Evolutionary conservation across 495 filamentous ascomycete genomes (phyloP).

Genomic region (Tuber calosporum): DNA sequence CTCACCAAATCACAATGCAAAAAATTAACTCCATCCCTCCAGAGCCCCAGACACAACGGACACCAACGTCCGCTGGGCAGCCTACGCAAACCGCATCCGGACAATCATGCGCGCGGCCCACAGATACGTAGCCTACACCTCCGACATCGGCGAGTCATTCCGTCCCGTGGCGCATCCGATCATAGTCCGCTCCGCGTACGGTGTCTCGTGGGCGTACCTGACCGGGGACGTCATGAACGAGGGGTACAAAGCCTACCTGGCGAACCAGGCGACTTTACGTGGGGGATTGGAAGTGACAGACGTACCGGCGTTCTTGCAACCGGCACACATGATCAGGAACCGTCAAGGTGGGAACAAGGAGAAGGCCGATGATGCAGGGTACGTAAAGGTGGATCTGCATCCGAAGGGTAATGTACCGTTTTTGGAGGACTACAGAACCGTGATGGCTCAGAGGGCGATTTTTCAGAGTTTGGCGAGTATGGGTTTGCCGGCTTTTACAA

Average conservation of each 20-base stretch:
- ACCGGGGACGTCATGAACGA: conserved; percentile 85
- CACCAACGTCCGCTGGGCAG: conserved; percentile 79
- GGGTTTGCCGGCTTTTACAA: conserved; percentile 91
- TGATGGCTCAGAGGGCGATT: conserved; percentile 81
- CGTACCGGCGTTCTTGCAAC: conserved; percentile 15
- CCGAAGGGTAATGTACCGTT: conserved; percentile 57
- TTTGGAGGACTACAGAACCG: conserved; percentile 80
- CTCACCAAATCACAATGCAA: conserved; percentile 8
- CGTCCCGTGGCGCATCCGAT: conserved; percentile 82
- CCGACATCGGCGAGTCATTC: conserved; percentile 94
- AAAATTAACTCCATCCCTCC: conserved; percentile 16
- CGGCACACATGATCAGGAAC: conserved; percentile 6
- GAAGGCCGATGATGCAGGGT: neutral
- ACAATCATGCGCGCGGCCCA: conserved; percentile 87
- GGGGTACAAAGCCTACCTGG: conserved; percentile 87
- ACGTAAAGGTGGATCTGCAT: conserved; percentile 10
- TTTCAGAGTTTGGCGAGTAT: conserved; percentile 90
- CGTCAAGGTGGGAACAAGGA: conserved; percentile 23
- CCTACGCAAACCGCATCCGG: conserved; percentile 76
- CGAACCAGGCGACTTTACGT: conserved; percentile 24
- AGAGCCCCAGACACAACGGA: conserved; percentile 78
- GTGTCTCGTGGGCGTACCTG: conserved; percentile 85
- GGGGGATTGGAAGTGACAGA: conserved; percentile 19
- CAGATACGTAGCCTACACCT: conserved; percentile 95
- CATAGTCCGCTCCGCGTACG: conserved; percentile 76